Conservation (phyloP, 208 protist genomes). For the Leishmania martiniquensis region DNA sequence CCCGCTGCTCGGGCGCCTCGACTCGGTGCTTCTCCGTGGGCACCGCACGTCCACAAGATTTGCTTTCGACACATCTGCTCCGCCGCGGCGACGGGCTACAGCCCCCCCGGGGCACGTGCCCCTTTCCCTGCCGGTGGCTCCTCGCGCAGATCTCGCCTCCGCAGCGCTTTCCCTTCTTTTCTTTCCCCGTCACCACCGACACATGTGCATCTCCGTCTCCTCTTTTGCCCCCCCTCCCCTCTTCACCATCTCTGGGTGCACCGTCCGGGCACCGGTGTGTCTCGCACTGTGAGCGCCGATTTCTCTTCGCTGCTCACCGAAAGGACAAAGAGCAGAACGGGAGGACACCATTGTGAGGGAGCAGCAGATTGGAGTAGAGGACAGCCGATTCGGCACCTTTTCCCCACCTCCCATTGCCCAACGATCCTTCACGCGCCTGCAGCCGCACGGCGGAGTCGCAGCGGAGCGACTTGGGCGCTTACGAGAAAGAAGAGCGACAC, state of each 20-base stretch:
- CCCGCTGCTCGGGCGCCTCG: neutral
- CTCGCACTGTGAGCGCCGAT: neutral
- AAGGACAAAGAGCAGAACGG: neutral
- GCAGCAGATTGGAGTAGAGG: neutral
- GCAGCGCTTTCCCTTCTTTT: conserved; percentile 2
- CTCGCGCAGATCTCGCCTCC: neutral
- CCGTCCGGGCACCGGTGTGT: too few species aligned
- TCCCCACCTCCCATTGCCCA: neutral
- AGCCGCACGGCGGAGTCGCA: neutral
- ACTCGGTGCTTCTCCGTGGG: neutral
- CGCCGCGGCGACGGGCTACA: neutral
- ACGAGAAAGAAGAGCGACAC: neutral
- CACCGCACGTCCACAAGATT: neutral
- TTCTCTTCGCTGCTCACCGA: too few species aligned
- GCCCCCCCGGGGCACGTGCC: neutral
- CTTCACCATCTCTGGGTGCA: neutral
- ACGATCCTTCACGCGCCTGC: neutral
- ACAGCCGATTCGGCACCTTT: neutral
- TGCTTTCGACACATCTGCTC: neutral
- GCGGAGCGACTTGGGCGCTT: neutral
- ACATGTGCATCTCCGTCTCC: neutral
- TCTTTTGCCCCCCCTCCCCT: neutral
- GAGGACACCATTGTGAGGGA: neutral
- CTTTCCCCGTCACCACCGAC: too few species aligned
- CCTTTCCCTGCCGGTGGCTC: neutral